Conservation (phyloP, 2,329 filamentous ascomycete genomes). For the Shiraia sp. region DNA sequence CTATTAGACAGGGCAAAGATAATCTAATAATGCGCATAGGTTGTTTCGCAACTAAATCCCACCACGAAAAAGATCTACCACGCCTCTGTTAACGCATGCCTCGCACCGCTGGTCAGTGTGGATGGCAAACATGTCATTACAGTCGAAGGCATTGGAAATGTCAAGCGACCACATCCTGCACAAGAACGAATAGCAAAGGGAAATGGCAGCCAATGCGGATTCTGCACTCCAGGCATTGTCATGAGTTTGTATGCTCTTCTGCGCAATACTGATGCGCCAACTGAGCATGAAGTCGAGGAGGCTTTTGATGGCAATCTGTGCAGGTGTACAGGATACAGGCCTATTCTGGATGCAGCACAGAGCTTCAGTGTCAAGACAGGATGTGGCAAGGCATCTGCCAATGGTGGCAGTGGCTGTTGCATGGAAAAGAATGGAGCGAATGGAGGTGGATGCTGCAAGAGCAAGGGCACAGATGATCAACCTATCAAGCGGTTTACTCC, state of each 20-base stretch:
- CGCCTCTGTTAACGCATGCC: slow-evolving; percentile 93
- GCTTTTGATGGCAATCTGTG: slow-evolving; percentile 97
- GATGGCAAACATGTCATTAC: slow-evolving; percentile 99
- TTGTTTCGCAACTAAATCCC: slow-evolving; percentile 90
- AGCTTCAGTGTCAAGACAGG: slow-evolving; percentile 71
- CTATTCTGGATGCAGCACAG: slow-evolving; percentile 91
- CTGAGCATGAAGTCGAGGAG: slow-evolving; percentile 85
- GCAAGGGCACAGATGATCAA: slow-evolving; percentile 41
- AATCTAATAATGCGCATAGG: slow-evolving; percentile 42
- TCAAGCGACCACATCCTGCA: slow-evolving; percentile 81
- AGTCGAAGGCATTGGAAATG: slow-evolving; percentile 91
- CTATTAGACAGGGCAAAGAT: too few species aligned
- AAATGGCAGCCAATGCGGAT: slow-evolving; percentile 92
- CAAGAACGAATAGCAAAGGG: slow-evolving; percentile 90
- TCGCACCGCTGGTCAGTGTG: slow-evolving; percentile 88
- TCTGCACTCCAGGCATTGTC: slow-evolving; percentile 96
- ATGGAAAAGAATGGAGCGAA: slow-evolving; percentile 59
- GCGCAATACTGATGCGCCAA: slow-evolving; percentile 78
- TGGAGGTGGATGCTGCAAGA: slow-evolving; percentile 47
- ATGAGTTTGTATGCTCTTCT: slow-evolving; percentile 95
- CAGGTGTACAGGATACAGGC: slow-evolving; percentile 91
- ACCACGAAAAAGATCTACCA: slow-evolving; percentile 93
- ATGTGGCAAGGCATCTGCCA: slow-evolving; percentile 60
- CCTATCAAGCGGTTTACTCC: slow-evolving; percentile 71
- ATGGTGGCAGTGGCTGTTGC: slow-evolving; percentile 71